These are phyloP conservation scores for Raffaelea deltoideospora DNA, from an alignment of 2,329 filamentous ascomycete species.

Conservation along the genomic window DNA sequence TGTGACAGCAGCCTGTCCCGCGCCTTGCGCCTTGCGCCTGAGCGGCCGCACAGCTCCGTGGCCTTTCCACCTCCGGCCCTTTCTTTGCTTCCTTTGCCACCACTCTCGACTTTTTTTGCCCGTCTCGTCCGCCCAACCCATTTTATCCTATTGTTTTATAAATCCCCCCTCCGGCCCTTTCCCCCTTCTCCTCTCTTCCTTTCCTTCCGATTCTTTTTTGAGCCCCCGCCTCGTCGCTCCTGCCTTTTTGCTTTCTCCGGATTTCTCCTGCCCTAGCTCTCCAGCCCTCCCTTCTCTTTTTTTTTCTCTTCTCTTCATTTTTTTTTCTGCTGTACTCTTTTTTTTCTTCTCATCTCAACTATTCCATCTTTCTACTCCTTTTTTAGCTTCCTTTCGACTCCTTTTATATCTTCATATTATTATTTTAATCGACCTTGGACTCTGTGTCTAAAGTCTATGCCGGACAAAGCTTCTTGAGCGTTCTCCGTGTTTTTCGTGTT, in stretches of 20 bases:
- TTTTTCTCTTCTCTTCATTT: background rate
- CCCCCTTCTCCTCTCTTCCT: background rate
- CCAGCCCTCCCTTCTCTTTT: background rate
- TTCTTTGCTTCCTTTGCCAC: slow-evolving; percentile 3
- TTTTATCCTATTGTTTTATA: background rate
- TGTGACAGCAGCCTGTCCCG: slow-evolving; percentile 2
- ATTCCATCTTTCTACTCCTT: too few species aligned
- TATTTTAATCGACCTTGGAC: too few species aligned
- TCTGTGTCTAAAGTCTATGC: too few species aligned
- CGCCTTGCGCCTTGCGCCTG: slow-evolving; percentile 3
- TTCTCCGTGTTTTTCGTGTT: background rate
- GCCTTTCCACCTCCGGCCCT: slow-evolving; percentile 1
- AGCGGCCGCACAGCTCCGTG: slow-evolving; percentile 4
- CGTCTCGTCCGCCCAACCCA: background rate
- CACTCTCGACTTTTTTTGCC: background rate
- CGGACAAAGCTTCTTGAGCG: too few species aligned
- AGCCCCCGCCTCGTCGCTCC: too few species aligned
- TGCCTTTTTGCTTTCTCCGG: background rate
- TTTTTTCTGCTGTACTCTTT: background rate
- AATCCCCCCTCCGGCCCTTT: background rate
- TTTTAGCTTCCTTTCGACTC: too few species aligned
- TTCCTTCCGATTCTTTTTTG: background rate
- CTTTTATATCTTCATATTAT: too few species aligned
- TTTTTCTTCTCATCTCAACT: background rate
- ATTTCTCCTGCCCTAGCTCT: background rate